These are phyloP conservation scores for Teratosphaeria viscida DNA, from an alignment of 2,329 filamentous ascomycete genomes.

Conservation along the genomic window DNA sequence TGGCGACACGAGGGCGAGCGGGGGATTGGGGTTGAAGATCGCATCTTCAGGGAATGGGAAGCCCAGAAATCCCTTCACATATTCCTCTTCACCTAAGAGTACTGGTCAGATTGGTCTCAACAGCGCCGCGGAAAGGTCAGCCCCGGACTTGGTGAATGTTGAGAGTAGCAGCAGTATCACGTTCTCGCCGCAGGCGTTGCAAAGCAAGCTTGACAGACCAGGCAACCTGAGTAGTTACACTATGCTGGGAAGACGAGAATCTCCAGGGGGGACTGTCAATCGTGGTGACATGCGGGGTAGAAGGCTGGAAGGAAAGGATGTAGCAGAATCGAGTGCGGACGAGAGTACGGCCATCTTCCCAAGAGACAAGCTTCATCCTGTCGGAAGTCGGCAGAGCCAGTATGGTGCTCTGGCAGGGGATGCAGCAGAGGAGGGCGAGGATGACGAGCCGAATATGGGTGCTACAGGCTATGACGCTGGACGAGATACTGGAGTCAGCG, in stretches of 20 bases:
- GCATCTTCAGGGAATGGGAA: constrained; percentile 6
- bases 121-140: neutral
- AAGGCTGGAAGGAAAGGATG: constrained; percentile 10
- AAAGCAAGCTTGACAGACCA: constrained; percentile 5
- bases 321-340: constrained; percentile 28
- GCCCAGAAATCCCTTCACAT: constrained; percentile 10
- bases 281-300: constrained; percentile 6
- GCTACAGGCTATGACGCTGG: constrained; percentile 4
- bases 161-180: constrained; percentile 11
- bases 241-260: constrained; percentile 2
- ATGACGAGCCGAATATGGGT: constrained; percentile 2
- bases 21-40: neutral
- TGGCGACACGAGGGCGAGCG: neutral
- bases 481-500: constrained; percentile 1
- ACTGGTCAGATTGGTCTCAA: neutral
- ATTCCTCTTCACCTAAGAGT: constrained; percentile 2
- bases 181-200: constrained; percentile 10
- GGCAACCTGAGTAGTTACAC: constrained; percentile 9
- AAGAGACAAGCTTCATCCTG: constrained; percentile 1
- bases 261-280: constrained; percentile 7
- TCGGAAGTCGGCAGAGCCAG: constrained; percentile 2
- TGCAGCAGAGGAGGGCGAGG: neutral
- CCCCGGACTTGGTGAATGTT: neutral
- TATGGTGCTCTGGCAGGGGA: constrained; percentile 17
- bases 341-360: constrained; percentile 34